phyloP scores from a whole-genome alignment of 2,329 filamentous ascomycete genomes.

The Aspergillus chevalieri region DNA sequence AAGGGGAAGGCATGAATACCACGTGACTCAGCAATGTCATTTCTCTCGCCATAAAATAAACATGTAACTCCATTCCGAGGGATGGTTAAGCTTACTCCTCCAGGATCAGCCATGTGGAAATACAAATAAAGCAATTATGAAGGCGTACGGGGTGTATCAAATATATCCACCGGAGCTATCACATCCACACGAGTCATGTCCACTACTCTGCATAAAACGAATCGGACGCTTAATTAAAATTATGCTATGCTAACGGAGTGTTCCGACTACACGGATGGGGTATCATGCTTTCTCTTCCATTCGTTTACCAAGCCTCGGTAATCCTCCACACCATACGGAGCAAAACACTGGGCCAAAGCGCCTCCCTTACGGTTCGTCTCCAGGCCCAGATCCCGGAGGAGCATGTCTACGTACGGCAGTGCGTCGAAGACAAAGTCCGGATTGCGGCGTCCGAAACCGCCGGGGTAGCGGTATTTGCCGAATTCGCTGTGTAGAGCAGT shows the following conservation, averaged over 20 bases:
- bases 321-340: slow-evolving; percentile 35
- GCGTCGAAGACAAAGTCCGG: slow-evolving; percentile 69
- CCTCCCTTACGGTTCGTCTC: slow-evolving; percentile 35
- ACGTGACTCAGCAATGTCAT: no score
- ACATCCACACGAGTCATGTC: background rate
- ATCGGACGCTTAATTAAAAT: background rate
- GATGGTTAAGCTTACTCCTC: no score
- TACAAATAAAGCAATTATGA: background rate
- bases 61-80: no score
- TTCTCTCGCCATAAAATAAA: no score
- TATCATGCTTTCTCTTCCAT: slow-evolving; percentile 28
- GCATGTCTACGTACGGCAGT: slow-evolving; percentile 64
- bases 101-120: background rate
- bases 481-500: slow-evolving; percentile 62
- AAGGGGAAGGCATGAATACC: no score
- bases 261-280: background rate
- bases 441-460: slow-evolving; percentile 52
- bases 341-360: slow-evolving; percentile 27
- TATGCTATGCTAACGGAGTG: background rate
- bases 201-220: background rate
- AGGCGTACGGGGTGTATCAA: background rate
- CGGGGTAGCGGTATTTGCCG: slow-evolving; percentile 59
- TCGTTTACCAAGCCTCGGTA: slow-evolving; percentile 39
- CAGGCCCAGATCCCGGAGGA: slow-evolving; percentile 62
- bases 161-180: background rate